A percentile compares a stretch with the other conserved stretches of the same genome.
phyloP scores from a whole-genome alignment of 352 stramenopile genomes.

The Aphanomyces euteiches region DNA sequence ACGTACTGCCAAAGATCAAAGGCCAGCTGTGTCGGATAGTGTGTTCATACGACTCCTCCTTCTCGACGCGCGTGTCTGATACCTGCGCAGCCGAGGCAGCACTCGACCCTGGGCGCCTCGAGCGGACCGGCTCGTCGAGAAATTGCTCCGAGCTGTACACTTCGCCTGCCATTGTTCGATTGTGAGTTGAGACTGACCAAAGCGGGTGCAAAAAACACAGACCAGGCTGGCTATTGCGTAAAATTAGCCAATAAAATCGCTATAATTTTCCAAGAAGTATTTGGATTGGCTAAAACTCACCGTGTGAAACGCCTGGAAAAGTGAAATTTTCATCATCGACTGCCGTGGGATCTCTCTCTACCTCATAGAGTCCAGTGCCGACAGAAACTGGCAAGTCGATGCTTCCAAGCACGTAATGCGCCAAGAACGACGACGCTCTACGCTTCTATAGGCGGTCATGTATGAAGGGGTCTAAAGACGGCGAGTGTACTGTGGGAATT shows the following conservation, averaged over 20 bases:
- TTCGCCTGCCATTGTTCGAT: background rate
- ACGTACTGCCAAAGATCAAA: background rate
- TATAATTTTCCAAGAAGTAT: background rate
- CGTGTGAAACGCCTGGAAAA: background rate
- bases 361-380: too few species aligned
- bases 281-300: background rate
- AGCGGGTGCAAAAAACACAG: too few species aligned
- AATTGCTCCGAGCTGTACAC: background rate
- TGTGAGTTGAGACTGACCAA: too few species aligned
- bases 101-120: background rate
- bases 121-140: background rate
- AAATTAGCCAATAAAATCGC: background rate
- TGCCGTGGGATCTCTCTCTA: too few species aligned
- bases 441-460: too few species aligned
- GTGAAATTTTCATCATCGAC: background rate
- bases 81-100: background rate
- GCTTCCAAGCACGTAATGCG: too few species aligned
- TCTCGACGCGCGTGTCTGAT: background rate
- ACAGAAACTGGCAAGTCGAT: too few species aligned
- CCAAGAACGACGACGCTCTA: too few species aligned
- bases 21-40: constrained; percentile 1
- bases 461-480: too few species aligned
- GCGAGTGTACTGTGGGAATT: too few species aligned
- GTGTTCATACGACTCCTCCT: background rate
- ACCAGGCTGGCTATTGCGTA: background rate